Percentiles rank a stretch among this genome's conserved stretches.
These are phyloP conservation scores for Blastobotrys attinorum DNA, from an alignment of 805 yeast genomes.

Conservation along the genomic window DNA sequence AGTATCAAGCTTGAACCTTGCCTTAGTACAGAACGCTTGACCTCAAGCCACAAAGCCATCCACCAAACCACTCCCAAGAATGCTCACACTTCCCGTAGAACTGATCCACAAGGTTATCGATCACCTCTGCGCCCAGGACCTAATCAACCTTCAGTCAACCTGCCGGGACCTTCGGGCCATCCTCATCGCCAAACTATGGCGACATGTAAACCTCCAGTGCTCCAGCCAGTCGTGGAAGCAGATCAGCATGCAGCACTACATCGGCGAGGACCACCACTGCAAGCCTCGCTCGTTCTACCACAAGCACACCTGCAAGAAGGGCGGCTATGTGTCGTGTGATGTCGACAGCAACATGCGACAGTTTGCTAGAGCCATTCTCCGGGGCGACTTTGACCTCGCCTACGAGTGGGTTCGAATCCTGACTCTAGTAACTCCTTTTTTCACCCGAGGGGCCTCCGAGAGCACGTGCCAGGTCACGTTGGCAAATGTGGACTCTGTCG, in stretches of 20 bases:
- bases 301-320: neutral
- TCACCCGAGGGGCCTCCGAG: neutral
- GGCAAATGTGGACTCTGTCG: neutral
- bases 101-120: neutral
- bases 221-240: neutral
- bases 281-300: neutral
- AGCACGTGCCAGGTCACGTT: neutral
- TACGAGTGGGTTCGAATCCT: neutral
- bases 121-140: neutral
- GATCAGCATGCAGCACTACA: neutral
- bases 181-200: neutral
- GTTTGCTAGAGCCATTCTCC: neutral
- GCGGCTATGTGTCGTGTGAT: neutral
- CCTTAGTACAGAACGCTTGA: too few species aligned
- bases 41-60: too few species aligned
- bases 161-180: neutral
- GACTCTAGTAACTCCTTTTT: neutral
- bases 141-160: neutral
- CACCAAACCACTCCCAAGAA: too few species aligned
- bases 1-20: too few species aligned
- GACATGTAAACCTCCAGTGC: neutral
- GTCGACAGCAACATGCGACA: neutral
- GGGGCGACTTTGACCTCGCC: neutral
- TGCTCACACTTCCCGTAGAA: slow-evolving; percentile 1
- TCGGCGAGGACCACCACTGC: neutral